Evolutionary conservation across 768 basidiomycete genomes (phyloP).

Genomic region (Mycena filopes): DNA sequence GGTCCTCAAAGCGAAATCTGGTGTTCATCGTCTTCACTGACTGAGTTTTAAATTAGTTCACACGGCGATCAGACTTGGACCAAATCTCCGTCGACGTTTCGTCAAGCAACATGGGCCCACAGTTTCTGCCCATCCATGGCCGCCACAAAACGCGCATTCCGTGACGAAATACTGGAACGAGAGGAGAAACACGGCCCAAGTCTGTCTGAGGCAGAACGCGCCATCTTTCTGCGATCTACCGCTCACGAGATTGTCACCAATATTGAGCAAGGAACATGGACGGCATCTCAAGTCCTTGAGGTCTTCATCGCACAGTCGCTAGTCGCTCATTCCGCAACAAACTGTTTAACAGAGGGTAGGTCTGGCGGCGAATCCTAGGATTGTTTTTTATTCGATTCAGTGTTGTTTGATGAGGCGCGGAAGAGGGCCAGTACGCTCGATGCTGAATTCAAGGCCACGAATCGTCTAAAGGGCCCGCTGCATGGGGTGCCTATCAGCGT

Average conservation of each 20-base stretch:
- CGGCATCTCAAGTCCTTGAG: constrained; percentile 53
- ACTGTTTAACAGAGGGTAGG: constrained; percentile 68
- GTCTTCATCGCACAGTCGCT: constrained; percentile 57
- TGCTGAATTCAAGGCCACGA: constrained; percentile 53
- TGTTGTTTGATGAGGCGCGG: constrained; percentile 61
- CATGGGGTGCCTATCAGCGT: constrained; percentile 72
- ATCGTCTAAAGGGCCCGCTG: constrained; percentile 56
- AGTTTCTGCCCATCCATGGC: background rate
- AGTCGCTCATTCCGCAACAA: constrained; percentile 57
- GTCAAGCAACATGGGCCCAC: too few relatives aligned
- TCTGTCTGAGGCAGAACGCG: background rate
- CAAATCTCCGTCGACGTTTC: too few relatives aligned
- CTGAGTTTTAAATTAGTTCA: too few relatives aligned
- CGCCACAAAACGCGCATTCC: background rate
- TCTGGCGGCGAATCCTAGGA: background rate
- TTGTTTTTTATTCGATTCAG: constrained; percentile 41
- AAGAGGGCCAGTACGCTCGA: constrained; percentile 58
- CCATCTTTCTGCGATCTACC: constrained; percentile 27
- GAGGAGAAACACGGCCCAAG: background rate
- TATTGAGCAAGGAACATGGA: constrained; percentile 55
- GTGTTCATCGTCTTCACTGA: too few relatives aligned
- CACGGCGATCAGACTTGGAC: too few relatives aligned
- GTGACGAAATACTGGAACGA: background rate
- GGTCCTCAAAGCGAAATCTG: background rate
- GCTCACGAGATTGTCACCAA: constrained; percentile 56